Evolutionary conservation across 2,329 filamentous ascomycete genomes (phyloP), one percentile per base, ranked within the genome.

Genomic region (Phialophora tarda): DNA sequence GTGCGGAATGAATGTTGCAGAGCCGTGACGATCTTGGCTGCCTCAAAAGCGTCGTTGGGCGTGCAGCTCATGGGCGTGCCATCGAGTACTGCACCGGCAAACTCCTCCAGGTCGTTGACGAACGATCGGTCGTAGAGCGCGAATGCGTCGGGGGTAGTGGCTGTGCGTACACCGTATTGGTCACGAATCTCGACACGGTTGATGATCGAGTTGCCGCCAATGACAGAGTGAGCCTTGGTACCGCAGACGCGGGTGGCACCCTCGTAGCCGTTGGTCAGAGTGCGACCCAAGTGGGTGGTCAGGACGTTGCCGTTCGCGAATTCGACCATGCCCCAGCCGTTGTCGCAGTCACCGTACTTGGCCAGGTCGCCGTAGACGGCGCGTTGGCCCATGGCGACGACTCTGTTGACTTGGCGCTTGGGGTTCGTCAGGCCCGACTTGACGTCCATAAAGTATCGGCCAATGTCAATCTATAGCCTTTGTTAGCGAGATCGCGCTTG

Each of bases 301-400:
- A 78, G 67, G 30, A 78, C 69, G 66, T 78, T 78, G 68, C 77
- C 77, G 63, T 78, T 78, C 69, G 75, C 72, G 65, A 75, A 78
- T 67, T 78, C 77, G 7, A 78, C 75, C 7, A 78, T 68, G 7
- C 73, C 77, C 75, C 75, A 77, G 30, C 73, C 77, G 63, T 73
- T 63, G 38, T 66, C 64, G 51, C n/a, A 34, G 47, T 66, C 64
- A 28, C 64, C 60, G 38, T 63, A 66, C 54, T 59, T 75, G 62
- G 74, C 74, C 55, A 75, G 72, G 4, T 75, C 73, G 34, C 68
- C 65, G 41, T 75, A 74, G 32, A 74, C 72, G 51, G 72, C 74
- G 48, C 74, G 73, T 54, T 75, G 74, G 8, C 74, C 74, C 60
- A 75, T 67, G 30, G 73, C 73, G 44, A 75, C 57, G 2, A 75